Evolutionary conservation across 768 basidiomycete genomes (phyloP).

Genomic region (Kwoniella dendrophila): DNA sequence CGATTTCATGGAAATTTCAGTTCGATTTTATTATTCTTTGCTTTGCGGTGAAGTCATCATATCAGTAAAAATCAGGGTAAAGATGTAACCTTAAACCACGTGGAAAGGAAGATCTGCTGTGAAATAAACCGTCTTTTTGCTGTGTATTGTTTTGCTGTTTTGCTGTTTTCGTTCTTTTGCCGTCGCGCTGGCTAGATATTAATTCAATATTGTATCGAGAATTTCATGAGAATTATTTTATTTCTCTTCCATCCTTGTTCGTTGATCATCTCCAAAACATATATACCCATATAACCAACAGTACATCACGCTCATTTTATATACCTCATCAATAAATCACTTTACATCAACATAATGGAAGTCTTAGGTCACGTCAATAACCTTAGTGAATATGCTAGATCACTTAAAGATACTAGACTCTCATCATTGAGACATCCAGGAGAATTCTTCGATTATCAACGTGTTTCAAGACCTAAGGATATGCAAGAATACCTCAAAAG

Average conservation of each 20-base stretch:
- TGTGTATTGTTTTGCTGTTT: background rate
- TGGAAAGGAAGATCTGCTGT: background rate
- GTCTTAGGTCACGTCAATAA: constrained; percentile 37
- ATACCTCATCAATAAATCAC: too few relatives aligned
- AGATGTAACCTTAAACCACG: constrained; percentile 1
- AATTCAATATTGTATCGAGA: too few relatives aligned
- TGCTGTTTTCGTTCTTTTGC: background rate
- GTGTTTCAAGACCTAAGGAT: constrained; percentile 45
- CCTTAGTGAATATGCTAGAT: constrained; percentile 40
- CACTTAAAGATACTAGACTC: constrained; percentile 37
- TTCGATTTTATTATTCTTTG: too few relatives aligned
- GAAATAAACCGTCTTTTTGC: background rate
- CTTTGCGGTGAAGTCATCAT: background rate
- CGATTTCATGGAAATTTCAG: too few relatives aligned
- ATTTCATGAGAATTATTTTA: background rate
- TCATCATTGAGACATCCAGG: constrained; percentile 42
- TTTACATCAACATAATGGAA: constrained; percentile 32
- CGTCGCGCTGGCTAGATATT: constrained; percentile 14
- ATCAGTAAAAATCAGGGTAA: background rate
- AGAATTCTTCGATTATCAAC: constrained; percentile 49
- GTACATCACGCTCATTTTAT: background rate
- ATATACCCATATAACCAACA: background rate
- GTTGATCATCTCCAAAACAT: background rate
- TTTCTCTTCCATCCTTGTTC: background rate
- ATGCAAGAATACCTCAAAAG: constrained; percentile 46